Conservation (phyloP, 768 basidiomycete species). For the Leccinum pellstonianum region DNA sequence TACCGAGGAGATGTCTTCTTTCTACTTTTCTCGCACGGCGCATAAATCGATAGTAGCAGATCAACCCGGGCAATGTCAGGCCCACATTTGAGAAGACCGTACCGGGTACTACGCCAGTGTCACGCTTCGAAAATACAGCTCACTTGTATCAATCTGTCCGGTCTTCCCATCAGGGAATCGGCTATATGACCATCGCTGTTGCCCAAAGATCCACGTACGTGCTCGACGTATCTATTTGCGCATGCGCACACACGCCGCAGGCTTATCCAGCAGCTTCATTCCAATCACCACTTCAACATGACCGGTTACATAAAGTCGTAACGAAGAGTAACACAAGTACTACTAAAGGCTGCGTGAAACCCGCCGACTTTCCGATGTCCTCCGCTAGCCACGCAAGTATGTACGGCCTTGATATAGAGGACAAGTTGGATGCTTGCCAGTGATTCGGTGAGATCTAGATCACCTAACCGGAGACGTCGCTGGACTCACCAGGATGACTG, state of each 20-base stretch:
- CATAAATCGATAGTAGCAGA: too few relatives aligned
- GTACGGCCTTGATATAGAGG: neutral
- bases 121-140: too few relatives aligned
- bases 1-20: neutral
- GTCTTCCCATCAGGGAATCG: slow-evolving; percentile 27
- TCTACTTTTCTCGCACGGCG: too few relatives aligned
- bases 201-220: slow-evolving; percentile 23
- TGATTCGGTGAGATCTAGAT: neutral
- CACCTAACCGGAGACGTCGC: neutral
- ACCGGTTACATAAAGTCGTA: neutral
- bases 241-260: neutral
- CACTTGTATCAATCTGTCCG: too few relatives aligned
- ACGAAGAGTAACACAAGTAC: neutral
- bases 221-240: neutral
- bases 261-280: neutral
- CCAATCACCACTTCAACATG: neutral
- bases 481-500: neutral
- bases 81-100: too few relatives aligned
- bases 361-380: neutral
- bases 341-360: neutral
- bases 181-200: slow-evolving; percentile 23
- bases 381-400: neutral
- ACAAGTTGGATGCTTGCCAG: neutral
- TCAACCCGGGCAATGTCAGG: too few relatives aligned
- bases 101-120: too few relatives aligned